Evolutionary conservation across 306 rosid species (phyloP), one percentile per base, ranked within the genome.

Genomic region (Senna siamea): DNA sequence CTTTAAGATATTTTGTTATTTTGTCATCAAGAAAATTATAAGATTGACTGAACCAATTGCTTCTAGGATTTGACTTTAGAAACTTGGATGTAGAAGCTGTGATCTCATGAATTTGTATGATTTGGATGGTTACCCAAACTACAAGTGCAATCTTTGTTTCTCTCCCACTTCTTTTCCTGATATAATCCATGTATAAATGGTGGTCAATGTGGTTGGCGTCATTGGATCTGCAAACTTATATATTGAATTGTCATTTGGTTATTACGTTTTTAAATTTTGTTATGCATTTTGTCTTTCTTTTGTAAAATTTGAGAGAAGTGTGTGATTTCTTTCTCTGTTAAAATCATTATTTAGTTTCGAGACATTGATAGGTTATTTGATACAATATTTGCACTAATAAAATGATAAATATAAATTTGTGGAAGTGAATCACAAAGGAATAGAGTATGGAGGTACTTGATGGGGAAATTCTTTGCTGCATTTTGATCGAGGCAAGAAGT

Each of bases 401-500:
- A 58, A 47, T 23, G 13, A 32, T 51, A 61, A 69, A 59, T 79
- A 32, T 61, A 44, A 41, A 62, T 9, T 19, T 19, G 52, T 35
- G 35, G 15, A 35, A 18, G 20, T 37, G 2, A 61, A 48, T 17
- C 69, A 6, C 4, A 23, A 58, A 13, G 11, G n/a, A 19, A 19
- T 12, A 11, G 11, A 6, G 12, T 9, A 34, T 50, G 44, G 14
- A 17, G 50, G 38, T 55, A n/a, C 9, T n/a, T 38, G 37, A 17
- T 9, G 60, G 35, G 18, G n/a, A 30, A 62, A 54, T 28, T 43
- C 17, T 41, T 57, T 52, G 30, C 38, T 38, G 26, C 56, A 6
- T 73, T 61, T 73, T 20, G 51, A 26, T 22, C 22, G 38, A 43
- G 73, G 48, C 48, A 35, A 62, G 46, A 35, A n/a, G 69, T 14